A percentile compares a stretch with the other conserved stretches of the same genome.
phyloP scores from a whole-genome alignment of 164 flowering plant genomes.

The Euptelea pleiosperma region DNA sequence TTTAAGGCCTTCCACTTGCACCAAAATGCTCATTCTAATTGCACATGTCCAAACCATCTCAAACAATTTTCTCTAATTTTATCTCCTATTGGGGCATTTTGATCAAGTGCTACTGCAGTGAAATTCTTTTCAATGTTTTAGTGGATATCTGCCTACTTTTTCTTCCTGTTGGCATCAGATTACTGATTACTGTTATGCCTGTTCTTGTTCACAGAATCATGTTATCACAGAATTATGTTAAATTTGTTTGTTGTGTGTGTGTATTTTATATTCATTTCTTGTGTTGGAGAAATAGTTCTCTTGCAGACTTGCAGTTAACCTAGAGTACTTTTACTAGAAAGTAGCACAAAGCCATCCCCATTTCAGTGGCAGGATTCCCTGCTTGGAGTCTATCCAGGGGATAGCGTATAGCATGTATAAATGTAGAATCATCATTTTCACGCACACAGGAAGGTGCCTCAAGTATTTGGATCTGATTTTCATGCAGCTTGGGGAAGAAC shows the following conservation, averaged over 20 bases:
- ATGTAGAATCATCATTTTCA: background rate
- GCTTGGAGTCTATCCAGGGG: no score
- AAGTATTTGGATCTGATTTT: conserved; percentile 11
- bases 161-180: background rate
- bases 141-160: background rate
- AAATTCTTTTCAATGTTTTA: background rate
- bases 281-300: background rate
- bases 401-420: background rate
- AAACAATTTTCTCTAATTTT: no score
- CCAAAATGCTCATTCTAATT: no score
- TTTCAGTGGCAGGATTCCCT: no score
- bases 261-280: background rate
- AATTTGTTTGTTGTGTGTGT: no score
- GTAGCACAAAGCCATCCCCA: no score
- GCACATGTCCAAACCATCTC: no score
- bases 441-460: background rate
- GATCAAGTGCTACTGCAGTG: background rate
- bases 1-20: no score
- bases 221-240: no score
- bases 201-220: background rate
- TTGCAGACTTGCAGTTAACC: no score
- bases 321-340: no score
- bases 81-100: no score
- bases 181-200: conserved; percentile 1
- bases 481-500: conserved; percentile 80